phyloP scores from a whole-genome alignment of 768 basidiomycete species.

The Naematelia aurantialba region DNA sequence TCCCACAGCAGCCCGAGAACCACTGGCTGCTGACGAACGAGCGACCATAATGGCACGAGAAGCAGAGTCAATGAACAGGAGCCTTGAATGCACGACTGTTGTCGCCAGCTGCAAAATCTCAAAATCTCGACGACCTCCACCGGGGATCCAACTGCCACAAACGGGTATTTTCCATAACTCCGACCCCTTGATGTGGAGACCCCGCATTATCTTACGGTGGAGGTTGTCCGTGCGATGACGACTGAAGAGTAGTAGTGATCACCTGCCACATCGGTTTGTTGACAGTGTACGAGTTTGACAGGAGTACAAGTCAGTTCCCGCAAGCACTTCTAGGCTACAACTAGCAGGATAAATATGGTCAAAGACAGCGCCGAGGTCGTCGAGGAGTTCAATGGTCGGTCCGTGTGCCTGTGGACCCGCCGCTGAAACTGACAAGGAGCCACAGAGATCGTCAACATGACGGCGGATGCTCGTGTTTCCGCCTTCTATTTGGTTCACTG shows the following conservation, averaged over 20 bases:
- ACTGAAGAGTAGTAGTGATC: too few species aligned
- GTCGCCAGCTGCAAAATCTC: conserved; percentile 8
- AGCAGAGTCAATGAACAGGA: not conserved
- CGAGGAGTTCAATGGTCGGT: conserved; percentile 47
- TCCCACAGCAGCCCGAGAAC: conserved; percentile 7
- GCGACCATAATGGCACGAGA: conserved; percentile 8
- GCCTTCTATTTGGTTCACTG: not conserved
- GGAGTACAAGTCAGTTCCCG: too few species aligned
- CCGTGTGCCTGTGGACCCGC: not conserved
- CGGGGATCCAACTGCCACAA: not conserved
- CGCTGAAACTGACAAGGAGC: not conserved
- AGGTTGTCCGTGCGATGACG: not conserved
- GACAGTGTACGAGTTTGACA: too few species aligned
- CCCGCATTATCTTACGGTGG: not conserved
- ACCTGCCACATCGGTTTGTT: too few species aligned
- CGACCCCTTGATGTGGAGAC: not conserved
- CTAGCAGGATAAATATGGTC: conserved; percentile 36
- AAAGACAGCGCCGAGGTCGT: conserved; percentile 51
- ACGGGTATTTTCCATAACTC: not conserved
- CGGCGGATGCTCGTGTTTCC: conserved; percentile 37
- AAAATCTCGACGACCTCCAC: conserved; percentile 9
- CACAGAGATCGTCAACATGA: conserved; percentile 52
- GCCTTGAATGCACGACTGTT: not conserved
- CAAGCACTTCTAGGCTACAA: too few species aligned
- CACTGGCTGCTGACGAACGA: conserved; percentile 10